A percentile compares a stretch with the other conserved stretches of the same genome.
phyloP scores from a whole-genome alignment of 768 basidiomycete genomes.

The Amanita inopinata region DNA sequence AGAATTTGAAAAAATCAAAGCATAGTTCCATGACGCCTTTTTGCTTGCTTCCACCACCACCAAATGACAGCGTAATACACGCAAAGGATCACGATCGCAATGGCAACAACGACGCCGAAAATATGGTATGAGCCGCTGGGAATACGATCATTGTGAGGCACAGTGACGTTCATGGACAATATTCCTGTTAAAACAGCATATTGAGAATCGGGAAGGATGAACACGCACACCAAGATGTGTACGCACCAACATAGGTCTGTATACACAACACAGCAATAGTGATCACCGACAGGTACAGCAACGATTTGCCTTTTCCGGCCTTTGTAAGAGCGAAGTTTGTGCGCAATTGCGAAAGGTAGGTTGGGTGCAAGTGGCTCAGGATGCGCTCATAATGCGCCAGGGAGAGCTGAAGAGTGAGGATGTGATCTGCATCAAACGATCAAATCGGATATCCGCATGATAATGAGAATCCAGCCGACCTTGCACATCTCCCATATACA shows the following conservation, averaged over 20 bases:
- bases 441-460: slow-evolving; percentile 7
- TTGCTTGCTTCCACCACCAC: slow-evolving; percentile 55
- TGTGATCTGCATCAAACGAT: slow-evolving; percentile 56
- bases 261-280: slow-evolving; percentile 58
- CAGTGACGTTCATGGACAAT: slow-evolving; percentile 54
- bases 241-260: slow-evolving; percentile 48
- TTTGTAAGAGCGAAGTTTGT: slow-evolving; percentile 50
- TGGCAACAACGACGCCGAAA: slow-evolving; percentile 46
- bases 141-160: slow-evolving; percentile 45
- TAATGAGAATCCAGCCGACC: slow-evolving; percentile 32
- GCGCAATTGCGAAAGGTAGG: slow-evolving; percentile 72
- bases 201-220: not conserved
- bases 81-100: slow-evolving; percentile 34
- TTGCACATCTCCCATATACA: slow-evolving; percentile 88
- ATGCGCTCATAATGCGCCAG: slow-evolving; percentile 83
- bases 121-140: slow-evolving; percentile 31
- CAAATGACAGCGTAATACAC: slow-evolving; percentile 39
- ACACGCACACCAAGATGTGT: not conserved
- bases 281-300: slow-evolving; percentile 59
- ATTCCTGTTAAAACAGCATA: slow-evolving; percentile 32
- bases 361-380: slow-evolving; percentile 80
- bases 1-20: too few relatives aligned
- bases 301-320: slow-evolving; percentile 51
- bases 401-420: slow-evolving; percentile 76
- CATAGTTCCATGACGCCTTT: slow-evolving; percentile 22